phyloP scores from a whole-genome alignment of 1,139 yeast species.

The Geotrichum restrictum region DNA sequence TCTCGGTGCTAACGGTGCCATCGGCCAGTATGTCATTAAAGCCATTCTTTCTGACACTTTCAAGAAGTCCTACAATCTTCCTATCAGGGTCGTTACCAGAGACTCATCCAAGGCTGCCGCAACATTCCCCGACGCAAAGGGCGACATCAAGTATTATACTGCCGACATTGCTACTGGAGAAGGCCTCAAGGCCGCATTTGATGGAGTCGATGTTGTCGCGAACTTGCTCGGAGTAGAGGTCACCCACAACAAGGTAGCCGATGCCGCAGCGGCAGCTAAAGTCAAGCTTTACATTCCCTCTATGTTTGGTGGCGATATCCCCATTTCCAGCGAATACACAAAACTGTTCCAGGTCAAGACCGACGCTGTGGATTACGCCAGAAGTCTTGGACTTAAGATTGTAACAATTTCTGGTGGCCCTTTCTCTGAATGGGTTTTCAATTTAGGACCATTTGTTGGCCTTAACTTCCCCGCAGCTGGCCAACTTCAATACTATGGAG shows the following conservation, averaged over 20 bases:
- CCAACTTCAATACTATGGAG: conserved; percentile 36
- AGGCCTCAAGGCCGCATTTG: conserved; percentile 40
- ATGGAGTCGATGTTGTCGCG: conserved; percentile 51
- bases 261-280: conserved; percentile 41
- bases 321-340: conserved; percentile 35
- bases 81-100: conserved; percentile 52
- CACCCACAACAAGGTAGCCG: conserved; percentile 36
- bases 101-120: conserved; percentile 40
- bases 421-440: conserved; percentile 41
- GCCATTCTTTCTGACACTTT: conserved; percentile 48
- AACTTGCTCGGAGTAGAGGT: conserved; percentile 42
- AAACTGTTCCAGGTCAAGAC: conserved; percentile 43
- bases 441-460: conserved; percentile 39
- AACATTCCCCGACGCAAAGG: conserved; percentile 41
- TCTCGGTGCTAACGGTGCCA: conserved; percentile 51
- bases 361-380: conserved; percentile 42
- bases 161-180: conserved; percentile 32
- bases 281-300: conserved; percentile 59
- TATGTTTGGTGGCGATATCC: conserved; percentile 54
- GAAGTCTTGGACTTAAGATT: conserved; percentile 49
- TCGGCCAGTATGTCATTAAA: conserved; percentile 48
- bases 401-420: conserved; percentile 47
- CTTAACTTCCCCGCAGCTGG: conserved; percentile 23
- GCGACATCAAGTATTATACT: conserved; percentile 24
- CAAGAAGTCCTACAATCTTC: conserved; percentile 45